phyloP scores from a whole-genome alignment of 495 filamentous ascomycete species.

The Choiromyces venosus region DNA sequence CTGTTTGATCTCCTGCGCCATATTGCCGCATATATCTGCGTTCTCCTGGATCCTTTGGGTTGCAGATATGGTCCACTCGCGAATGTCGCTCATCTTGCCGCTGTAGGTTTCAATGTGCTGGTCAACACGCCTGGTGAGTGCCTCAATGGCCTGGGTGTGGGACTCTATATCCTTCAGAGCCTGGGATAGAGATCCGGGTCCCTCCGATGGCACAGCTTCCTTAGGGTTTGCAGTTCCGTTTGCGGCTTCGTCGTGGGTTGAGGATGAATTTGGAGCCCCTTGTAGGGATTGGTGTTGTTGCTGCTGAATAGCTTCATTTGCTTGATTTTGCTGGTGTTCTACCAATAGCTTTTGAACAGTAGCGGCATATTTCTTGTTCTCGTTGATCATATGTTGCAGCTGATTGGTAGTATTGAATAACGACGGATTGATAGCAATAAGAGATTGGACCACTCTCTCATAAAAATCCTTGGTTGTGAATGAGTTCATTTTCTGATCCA shows the following conservation, averaged over 20 bases:
- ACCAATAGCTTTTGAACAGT: not conserved
- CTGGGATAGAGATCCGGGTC: constrained; percentile 9
- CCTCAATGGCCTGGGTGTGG: constrained; percentile 13
- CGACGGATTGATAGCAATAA: constrained; percentile 26
- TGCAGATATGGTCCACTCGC: constrained; percentile 30
- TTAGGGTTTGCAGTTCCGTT: constrained; percentile 23
- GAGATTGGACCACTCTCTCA: constrained; percentile 25
- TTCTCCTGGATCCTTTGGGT: constrained; percentile 19
- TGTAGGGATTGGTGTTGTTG: not conserved
- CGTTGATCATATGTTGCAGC: constrained; percentile 16
- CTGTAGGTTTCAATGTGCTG: constrained; percentile 25
- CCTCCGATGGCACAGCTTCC: constrained; percentile 13
- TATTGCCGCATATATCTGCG: constrained; percentile 6
- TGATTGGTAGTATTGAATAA: constrained; percentile 32
- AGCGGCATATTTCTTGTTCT: constrained; percentile 10
- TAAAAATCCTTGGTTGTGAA: constrained; percentile 37
- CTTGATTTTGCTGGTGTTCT: not conserved
- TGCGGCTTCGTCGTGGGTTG: constrained; percentile 13
- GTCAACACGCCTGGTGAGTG: constrained; percentile 10
- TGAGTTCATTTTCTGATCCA: constrained; percentile 31
- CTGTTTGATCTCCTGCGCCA: constrained; percentile 16
- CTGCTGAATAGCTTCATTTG: not conserved
- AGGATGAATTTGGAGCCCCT: not conserved
- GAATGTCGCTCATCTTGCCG: constrained; percentile 31
- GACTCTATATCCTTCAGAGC: constrained; percentile 17